A percentile compares a stretch with the other conserved stretches of the same genome.
phyloP scores from a whole-genome alignment of 2,329 filamentous ascomycete species.

The Penicillium occitanis region DNA sequence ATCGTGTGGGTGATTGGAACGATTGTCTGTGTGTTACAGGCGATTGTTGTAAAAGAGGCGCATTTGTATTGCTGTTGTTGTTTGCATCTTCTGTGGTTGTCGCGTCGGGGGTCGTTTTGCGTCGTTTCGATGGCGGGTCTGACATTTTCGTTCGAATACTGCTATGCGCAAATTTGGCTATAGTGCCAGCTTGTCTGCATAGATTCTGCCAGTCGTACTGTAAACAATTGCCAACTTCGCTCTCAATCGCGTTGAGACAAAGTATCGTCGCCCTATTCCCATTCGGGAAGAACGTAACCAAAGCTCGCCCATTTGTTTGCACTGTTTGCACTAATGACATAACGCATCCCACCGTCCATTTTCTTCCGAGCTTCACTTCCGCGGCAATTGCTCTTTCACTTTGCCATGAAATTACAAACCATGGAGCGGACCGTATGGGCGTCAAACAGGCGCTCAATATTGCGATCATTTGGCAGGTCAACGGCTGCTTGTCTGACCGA shows the following conservation, averaged over 20 bases:
- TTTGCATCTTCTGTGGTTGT: constrained; percentile 29
- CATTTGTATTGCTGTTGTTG: constrained; percentile 20
- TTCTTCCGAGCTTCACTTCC: constrained; percentile 18
- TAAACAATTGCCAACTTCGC: background rate
- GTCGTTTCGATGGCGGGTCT: constrained; percentile 62
- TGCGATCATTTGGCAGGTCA: background rate
- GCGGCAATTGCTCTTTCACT: constrained; percentile 19
- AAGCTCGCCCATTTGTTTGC: constrained; percentile 32
- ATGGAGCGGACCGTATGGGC: constrained; percentile 11
- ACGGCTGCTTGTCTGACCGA: background rate
- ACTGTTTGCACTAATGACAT: constrained; percentile 42
- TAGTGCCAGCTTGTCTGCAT: background rate
- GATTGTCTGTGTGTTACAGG: constrained; percentile 51
- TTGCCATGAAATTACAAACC: background rate
- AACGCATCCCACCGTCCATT: constrained; percentile 23
- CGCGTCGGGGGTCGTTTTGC: constrained; percentile 59
- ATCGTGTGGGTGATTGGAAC: constrained; percentile 66
- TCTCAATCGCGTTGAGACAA: constrained; percentile 2
- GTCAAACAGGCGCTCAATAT: constrained; percentile 2
- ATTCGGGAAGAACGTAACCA: constrained; percentile 12
- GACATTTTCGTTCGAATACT: constrained; percentile 44
- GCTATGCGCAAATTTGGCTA: background rate
- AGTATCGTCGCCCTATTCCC: constrained; percentile 6
- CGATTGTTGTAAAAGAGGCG: constrained; percentile 26
- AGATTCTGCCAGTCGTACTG: background rate